These are phyloP conservation scores for Cytidiella melzeri DNA, from an alignment of 768 basidiomycete genomes.

Conservation along the genomic window DNA sequence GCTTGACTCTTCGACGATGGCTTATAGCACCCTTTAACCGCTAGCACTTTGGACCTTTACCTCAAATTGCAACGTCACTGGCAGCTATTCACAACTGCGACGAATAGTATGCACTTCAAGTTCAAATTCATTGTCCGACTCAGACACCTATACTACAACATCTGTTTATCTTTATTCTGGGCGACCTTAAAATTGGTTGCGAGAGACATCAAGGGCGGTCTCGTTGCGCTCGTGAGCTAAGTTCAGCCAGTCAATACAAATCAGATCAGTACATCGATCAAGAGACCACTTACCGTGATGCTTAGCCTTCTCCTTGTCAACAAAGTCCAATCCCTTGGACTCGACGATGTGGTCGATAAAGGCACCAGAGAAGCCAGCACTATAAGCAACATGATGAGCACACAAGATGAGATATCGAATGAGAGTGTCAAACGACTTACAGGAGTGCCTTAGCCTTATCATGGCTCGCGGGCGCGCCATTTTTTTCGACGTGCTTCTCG, in stretches of 20 bases:
- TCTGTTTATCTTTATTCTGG: not conserved
- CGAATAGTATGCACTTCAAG: no score
- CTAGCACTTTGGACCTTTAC: no score
- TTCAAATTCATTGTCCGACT: not conserved
- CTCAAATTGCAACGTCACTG: no score
- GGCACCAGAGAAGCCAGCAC: slow-evolving; percentile 50
- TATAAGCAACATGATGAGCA: slow-evolving; percentile 13
- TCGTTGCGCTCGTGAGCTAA: slow-evolving; percentile 9
- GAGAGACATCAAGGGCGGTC: slow-evolving; percentile 5
- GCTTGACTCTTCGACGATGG: no score
- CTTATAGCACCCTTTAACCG: no score
- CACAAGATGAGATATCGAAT: not conserved
- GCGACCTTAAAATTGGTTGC: not conserved
- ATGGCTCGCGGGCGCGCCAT: slow-evolving; percentile 48
- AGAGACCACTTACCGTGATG: slow-evolving; percentile 22
- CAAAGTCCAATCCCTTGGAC: slow-evolving; percentile 39
- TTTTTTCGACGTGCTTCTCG: slow-evolving; percentile 41
- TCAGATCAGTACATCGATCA: no score
- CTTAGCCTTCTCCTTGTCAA: slow-evolving; percentile 41
- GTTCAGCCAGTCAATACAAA: not conserved
- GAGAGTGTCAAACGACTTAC: slow-evolving; percentile 18
- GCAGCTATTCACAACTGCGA: no score
- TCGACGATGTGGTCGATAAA: slow-evolving; percentile 51
- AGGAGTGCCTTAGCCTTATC: slow-evolving; percentile 52
- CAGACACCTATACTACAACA: not conserved